Evolutionary conservation across 225 moss, liverwort and hornwort species (phyloP).

Genomic region (Lunularia cruciata): DNA sequence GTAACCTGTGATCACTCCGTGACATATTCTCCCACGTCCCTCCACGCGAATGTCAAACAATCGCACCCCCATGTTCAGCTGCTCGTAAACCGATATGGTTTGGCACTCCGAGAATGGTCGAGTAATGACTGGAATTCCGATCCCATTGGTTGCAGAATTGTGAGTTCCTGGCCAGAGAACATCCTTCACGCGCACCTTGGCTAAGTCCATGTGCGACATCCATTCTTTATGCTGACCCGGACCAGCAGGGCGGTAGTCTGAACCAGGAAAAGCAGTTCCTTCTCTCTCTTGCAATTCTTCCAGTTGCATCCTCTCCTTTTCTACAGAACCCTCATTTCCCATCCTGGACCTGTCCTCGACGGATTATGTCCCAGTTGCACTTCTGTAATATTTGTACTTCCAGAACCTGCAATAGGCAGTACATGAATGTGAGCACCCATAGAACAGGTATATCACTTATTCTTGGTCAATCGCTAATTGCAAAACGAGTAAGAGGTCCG

Average conservation of each 20-base stretch:
- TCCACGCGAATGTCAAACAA: slow-evolving; percentile 80
- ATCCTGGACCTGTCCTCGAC: no score
- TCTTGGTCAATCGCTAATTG: no score
- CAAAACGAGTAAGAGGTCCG: no score
- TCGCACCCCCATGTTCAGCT: slow-evolving; percentile 73
- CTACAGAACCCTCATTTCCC: slow-evolving; percentile 65
- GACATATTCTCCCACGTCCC: slow-evolving; percentile 68
- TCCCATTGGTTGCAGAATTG: slow-evolving; percentile 91
- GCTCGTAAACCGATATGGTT: slow-evolving; percentile 73
- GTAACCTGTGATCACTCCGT: slow-evolving; percentile 75
- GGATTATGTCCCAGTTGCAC: no score
- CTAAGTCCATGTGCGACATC: slow-evolving; percentile 69
- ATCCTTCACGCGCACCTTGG: slow-evolving; percentile 63
- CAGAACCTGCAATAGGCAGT: no score
- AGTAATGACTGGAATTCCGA: slow-evolving; percentile 58
- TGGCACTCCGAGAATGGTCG: slow-evolving; percentile 91
- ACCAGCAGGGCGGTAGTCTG: slow-evolving; percentile 50
- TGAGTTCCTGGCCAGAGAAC: slow-evolving; percentile 90
- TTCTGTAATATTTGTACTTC: no score
- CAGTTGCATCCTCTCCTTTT: slow-evolving; percentile 54
- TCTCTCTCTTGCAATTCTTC: slow-evolving; percentile 31
- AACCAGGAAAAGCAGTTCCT: slow-evolving; percentile 61
- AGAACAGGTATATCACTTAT: no score
- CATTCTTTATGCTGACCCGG: slow-evolving; percentile 62
- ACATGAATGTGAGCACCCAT: no score